These are phyloP conservation scores for Solanum pimpinellifolium DNA, from an alignment of 257 asterid genomes.

Conservation along the genomic window DNA sequence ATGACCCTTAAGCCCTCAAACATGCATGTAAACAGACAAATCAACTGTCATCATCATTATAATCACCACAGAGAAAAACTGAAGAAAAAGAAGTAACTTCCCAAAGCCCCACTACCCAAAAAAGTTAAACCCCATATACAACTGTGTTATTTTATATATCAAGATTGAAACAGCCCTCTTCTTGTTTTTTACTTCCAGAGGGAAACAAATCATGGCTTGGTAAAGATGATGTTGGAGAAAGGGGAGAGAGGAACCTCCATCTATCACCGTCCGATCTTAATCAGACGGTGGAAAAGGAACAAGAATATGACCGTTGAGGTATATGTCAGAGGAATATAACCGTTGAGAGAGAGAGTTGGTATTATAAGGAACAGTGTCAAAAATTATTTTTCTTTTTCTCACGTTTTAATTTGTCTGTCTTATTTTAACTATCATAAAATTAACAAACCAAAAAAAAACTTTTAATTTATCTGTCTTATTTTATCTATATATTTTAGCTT, in stretches of 20 bases:
- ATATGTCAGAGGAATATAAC: slow-evolving; percentile 67
- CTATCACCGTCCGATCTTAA: slow-evolving; percentile 39
- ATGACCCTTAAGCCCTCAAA: slow-evolving; percentile 10
- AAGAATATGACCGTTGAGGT: slow-evolving; percentile 59
- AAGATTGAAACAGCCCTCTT: neutral
- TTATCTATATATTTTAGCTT: neutral
- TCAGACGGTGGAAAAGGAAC: slow-evolving; percentile 36
- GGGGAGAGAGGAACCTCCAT: neutral
- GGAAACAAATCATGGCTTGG: slow-evolving; percentile 11
- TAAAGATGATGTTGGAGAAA: slow-evolving; percentile 9
- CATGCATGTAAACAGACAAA: slow-evolving; percentile 13
- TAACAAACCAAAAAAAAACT: neutral
- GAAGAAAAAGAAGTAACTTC: slow-evolving; percentile 2
- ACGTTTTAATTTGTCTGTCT: neutral
- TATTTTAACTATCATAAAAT: neutral
- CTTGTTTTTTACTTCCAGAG: slow-evolving; percentile 5
- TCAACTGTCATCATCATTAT: slow-evolving; percentile 14
- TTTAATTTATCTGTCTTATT: neutral
- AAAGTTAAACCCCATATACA: slow-evolving; percentile 27
- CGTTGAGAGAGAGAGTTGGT: slow-evolving; percentile 48
- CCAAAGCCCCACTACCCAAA: slow-evolving; percentile 56
- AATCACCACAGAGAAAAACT: neutral
- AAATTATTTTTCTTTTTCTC: neutral
- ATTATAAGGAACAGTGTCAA: slow-evolving; percentile 19
- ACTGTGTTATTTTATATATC: slow-evolving; percentile 42